phyloP scores from a whole-genome alignment of 495 filamentous ascomycete genomes.

The Platismatia glauca region DNA sequence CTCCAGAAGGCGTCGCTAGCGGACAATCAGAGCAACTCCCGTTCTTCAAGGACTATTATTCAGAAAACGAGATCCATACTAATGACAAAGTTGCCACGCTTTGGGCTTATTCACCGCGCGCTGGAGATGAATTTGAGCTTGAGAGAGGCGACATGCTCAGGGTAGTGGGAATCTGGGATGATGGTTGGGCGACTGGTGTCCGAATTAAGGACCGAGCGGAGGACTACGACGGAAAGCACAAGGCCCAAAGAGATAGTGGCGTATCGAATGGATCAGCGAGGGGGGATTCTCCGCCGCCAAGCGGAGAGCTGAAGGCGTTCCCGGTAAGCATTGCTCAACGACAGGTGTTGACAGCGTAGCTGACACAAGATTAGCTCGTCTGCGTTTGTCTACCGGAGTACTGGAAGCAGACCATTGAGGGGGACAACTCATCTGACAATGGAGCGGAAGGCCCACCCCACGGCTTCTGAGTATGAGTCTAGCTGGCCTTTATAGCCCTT shows the following conservation, averaged over 20 bases:
- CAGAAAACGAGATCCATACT: slow-evolving; percentile 87
- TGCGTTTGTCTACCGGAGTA: slow-evolving; percentile 96
- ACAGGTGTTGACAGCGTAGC: neutral
- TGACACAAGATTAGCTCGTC: slow-evolving; percentile 47
- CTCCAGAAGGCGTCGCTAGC: slow-evolving; percentile 71
- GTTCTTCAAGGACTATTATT: slow-evolving; percentile 98
- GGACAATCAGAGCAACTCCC: slow-evolving; percentile 90
- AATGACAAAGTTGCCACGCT: slow-evolving; percentile 83
- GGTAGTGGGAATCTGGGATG: slow-evolving; percentile 98
- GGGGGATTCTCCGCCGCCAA: slow-evolving; percentile 54
- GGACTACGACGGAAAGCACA: slow-evolving; percentile 70
- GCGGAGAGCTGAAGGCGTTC: slow-evolving; percentile 94
- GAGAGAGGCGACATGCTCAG: slow-evolving; percentile 98
- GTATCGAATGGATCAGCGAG: slow-evolving; percentile 73
- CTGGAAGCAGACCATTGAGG: slow-evolving; percentile 95
- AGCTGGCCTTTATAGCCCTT: neutral
- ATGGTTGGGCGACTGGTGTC: slow-evolving; percentile 96
- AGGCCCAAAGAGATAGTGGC: slow-evolving; percentile 81
- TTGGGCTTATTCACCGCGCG: slow-evolving; percentile 94
- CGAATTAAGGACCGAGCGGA: slow-evolving; percentile 75
- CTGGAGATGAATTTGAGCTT: slow-evolving; percentile 85
- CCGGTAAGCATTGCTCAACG: slow-evolving; percentile 36
- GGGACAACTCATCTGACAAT: slow-evolving; percentile 47
- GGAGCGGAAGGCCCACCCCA: slow-evolving; percentile 19
- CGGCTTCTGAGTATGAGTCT: slow-evolving; percentile 12